These are phyloP conservation scores for Erucastrum elatum DNA, from an alignment of 345 rosid species.

Conservation along the genomic window DNA sequence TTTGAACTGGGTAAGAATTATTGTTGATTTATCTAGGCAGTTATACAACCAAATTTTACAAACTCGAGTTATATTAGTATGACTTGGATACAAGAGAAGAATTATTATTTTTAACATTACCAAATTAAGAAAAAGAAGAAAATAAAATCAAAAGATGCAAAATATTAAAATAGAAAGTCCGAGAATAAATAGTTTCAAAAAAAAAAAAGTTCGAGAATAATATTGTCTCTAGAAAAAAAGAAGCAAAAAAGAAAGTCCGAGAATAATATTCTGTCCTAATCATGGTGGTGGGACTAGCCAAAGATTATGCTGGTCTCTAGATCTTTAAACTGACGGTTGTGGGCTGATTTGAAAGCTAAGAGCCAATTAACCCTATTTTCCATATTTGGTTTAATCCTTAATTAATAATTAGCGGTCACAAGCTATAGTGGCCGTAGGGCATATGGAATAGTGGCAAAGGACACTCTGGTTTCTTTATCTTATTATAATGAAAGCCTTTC, in stretches of 20 bases:
- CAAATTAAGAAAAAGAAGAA: background rate
- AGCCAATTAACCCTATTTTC: constrained; percentile 35
- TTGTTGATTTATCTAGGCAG: no score
- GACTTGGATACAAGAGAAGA: no score
- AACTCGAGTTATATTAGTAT: no score
- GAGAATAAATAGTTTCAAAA: no score
- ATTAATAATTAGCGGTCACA: constrained; percentile 30
- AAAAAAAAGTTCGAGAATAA: no score
- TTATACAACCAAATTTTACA: no score
- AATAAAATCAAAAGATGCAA: background rate
- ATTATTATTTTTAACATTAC: no score
- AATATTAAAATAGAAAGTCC: background rate
- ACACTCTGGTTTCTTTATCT: constrained; percentile 18
- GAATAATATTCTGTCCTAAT: constrained; percentile 18
- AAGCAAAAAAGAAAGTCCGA: background rate
- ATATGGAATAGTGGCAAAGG: constrained; percentile 31
- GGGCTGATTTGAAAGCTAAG: constrained; percentile 34
- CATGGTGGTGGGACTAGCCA: constrained; percentile 38
- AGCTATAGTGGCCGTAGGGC: constrained; percentile 32
- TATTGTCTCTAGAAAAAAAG: no score
- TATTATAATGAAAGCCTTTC: constrained; percentile 10
- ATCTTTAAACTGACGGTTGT: constrained; percentile 41
- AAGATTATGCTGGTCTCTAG: constrained; percentile 40
- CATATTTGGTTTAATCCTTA: constrained; percentile 36
- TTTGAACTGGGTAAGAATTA: no score